Base-by-base conservation (phyloP, 441 rosid species). In the Aleurites moluccanus region DNA sequence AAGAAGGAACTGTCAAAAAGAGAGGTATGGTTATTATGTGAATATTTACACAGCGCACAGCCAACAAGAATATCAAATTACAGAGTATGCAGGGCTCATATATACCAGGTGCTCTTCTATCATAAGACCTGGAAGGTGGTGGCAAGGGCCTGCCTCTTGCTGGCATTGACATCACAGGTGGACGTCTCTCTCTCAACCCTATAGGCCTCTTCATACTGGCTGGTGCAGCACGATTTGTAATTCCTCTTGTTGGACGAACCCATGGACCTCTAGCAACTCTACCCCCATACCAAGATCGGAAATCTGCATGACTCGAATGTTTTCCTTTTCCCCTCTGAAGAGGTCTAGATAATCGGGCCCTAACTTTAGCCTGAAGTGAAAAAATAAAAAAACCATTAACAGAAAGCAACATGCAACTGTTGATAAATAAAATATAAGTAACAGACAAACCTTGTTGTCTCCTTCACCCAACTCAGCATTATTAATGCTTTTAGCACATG, bases 341-440 rank as follows among this genome's bases (percentile, higher is more conserved):
- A 27, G 99, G 99, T 77, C 98, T 87, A 44, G 99, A 96, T 79
- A 93, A 83, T 71, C 98, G 91, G 57, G 99, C 98, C 83, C 98
- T 90, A 71, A 96, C 99, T 87, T 90, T 96, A 78, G 90, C 94
- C 99, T 96, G 83, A 67, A 78, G 64, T 64, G n/a, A n/a, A n/a
- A n/a, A 57, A 52, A n/a, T n/a, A n/a, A 44, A 75, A 38, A 7
- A 65, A 60, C 44, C 40, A 28, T 21, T 10, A 49, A 73, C 49
- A 63, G 45, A 74, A 67, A 9, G 65, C 55, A 42, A 69, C n/a
- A 21, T 25, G 47, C 53, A 64, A 73, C 25, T 53, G 44, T 40
- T 14, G 74, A 75, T 65, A 68, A 35, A 52, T n/a, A 63, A 28
- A n/a, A 40, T 16, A 67, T 28, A 59, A 68, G 59, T 23, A 77